A percentile compares a stretch with the other conserved stretches of the same genome.
Conservation (phyloP, 2,329 filamentous ascomycete species). For the Aureobasidium leucospermi region DNA sequence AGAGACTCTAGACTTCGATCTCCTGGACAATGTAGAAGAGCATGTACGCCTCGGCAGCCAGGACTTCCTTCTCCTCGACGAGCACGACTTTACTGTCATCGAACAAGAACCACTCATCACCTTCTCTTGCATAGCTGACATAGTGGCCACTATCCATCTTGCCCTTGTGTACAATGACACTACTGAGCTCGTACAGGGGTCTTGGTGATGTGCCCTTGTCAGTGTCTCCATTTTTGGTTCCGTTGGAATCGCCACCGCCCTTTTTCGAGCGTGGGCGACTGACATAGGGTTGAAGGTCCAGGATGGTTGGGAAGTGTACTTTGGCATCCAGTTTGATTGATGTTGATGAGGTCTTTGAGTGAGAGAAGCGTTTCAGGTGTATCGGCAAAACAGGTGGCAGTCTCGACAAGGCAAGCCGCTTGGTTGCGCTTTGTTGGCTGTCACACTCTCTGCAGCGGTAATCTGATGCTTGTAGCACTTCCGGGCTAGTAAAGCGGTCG, state of each 20-base stretch:
- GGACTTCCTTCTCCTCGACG: conserved; percentile 75
- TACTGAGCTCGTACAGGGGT: conserved; percentile 78
- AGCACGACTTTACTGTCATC: conserved; percentile 90
- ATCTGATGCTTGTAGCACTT: conserved; percentile 66
- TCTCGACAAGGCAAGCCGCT: conserved; percentile 76
- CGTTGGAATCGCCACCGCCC: conserved; percentile 36
- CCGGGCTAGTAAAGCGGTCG: conserved; percentile 78
- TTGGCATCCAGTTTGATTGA: conserved; percentile 83
- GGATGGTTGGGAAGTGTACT: conserved; percentile 74
- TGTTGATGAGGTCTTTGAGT: conserved; percentile 52
- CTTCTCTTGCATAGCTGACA: conserved; percentile 78
- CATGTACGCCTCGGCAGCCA: conserved; percentile 80
- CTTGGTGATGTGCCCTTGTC: conserved; percentile 29
- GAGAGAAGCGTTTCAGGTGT: conserved; percentile 62
- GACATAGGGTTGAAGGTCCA: conserved; percentile 89
- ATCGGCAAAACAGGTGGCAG: conserved; percentile 85
- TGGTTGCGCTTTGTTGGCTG: conserved; percentile 66
- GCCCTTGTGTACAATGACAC: conserved; percentile 87
- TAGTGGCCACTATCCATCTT: conserved; percentile 92
- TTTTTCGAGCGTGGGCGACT: conserved; percentile 41
- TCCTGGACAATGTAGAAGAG: conserved; percentile 60
- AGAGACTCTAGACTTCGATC: conserved; percentile 10
- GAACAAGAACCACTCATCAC: conserved; percentile 87
- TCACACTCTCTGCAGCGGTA: conserved; percentile 81
- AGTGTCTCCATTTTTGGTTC: conserved; percentile 37